Conservation (phyloP, 108 stramenopile genomes). For the Schizochytrium sp. region DNA sequence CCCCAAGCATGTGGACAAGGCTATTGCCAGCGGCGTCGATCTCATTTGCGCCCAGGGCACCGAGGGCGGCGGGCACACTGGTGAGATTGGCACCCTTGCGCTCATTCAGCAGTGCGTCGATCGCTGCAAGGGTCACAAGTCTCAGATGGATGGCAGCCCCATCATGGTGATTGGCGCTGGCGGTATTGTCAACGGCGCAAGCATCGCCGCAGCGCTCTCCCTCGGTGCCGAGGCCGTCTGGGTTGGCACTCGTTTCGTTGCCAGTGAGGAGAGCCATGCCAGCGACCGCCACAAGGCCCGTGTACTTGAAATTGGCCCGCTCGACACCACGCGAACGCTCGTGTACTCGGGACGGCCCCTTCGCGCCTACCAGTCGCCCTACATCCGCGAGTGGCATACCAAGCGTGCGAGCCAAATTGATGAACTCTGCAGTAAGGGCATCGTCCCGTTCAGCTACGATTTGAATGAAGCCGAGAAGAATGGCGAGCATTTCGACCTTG, state of each 20-base stretch:
- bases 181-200: neutral
- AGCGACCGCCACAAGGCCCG: neutral
- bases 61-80: slow-evolving; percentile 3
- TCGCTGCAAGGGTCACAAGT: neutral
- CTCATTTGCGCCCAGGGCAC: neutral
- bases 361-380: neutral
- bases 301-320: neutral
- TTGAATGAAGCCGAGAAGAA: neutral
- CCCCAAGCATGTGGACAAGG: slow-evolving; percentile 11
- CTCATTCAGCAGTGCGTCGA: neutral
- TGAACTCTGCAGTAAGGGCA: neutral
- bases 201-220: neutral
- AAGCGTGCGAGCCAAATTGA: neutral
- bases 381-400: neutral
- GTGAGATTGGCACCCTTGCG: neutral
- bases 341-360: slow-evolving; percentile 4
- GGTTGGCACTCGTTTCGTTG: neutral
- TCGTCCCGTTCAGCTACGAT: neutral
- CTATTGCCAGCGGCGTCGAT: neutral
- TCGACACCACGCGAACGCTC: neutral
- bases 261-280: neutral
- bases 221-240: slow-evolving; percentile 5
- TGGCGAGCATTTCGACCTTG: neutral
- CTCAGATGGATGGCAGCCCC: neutral
- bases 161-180: neutral